Base-by-base conservation (phyloP, 2,329 filamentous ascomycete genomes). In the Aspergillus costaricaensis region DNA sequence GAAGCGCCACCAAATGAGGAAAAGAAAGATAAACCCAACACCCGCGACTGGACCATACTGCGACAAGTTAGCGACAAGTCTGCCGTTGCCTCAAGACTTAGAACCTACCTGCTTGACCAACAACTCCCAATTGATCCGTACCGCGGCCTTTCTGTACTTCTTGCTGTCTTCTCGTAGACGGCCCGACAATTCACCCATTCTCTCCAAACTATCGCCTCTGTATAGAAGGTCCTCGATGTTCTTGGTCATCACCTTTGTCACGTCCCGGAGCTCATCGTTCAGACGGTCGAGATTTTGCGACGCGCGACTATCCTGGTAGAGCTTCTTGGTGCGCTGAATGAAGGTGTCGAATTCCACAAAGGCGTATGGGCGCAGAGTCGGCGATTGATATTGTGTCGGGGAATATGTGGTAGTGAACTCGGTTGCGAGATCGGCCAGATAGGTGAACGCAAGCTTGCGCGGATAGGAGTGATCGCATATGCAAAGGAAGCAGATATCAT, bases 201-300 rank as follows among this genome's bases (percentile, higher is more conserved):
- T 86, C 80, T 99, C 95, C 68, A 99, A 80, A 71, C 89, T 95
- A 76, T 99, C 95, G 27, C 95, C 95, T 63, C 96, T 84, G 76
- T 99, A 99, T 56, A 99, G 82, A 73, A 99, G 81, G 77, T 99
- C 95, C 82, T 99, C 95, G 68, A 99, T 98, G 77, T 99, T 99
- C 86, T 98, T 98, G 58, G 93, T 98, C 96, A 99, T 99, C 73
- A 99, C 93, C 80, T 97, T 93, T 1, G 95, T 98, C 58, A 99
- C 96, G 78, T 98, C 95, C 76, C 93, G 90, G 67, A 99, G 86
- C 83, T 99, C 96, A 74, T 97, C 92, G 74, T 99, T 98, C 67
- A 99, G 83, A 79, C 94, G 92, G 78, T 96, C 92, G 60, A 99
- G 86, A 79, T 98, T 98, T 79, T 93, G 91, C 14, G 91, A 87